A percentile compares a stretch with the other conserved stretches of the same genome.
Evolutionary conservation across 2,329 filamentous ascomycete genomes (phyloP).

Genomic region (Aspergillus hortae): DNA sequence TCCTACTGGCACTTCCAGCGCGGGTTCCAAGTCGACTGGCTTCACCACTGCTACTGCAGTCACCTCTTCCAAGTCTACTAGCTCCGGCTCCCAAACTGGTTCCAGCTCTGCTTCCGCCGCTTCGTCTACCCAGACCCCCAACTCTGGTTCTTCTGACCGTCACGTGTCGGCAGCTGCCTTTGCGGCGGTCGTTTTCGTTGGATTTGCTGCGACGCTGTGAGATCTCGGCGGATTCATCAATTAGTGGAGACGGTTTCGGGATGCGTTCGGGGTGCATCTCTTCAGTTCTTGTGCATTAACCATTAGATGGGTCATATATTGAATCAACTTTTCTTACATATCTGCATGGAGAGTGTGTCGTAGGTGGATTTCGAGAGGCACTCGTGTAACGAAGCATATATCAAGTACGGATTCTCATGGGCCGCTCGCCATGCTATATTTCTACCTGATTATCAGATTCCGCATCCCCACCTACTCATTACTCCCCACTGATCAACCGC

Average conservation of each 20-base stretch:
- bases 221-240: slow-evolving; percentile 3
- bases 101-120: slow-evolving; percentile 16
- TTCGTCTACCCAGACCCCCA: slow-evolving; percentile 18
- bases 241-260: background rate
- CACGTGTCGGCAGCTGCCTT: slow-evolving; percentile 36
- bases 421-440: too few species aligned
- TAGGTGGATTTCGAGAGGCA: background rate
- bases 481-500: too few species aligned
- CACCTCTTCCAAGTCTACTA: slow-evolving; percentile 12
- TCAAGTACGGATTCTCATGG: too few species aligned
- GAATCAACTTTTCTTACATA: slow-evolving; percentile 1
- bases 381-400: background rate
- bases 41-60: slow-evolving; percentile 11
- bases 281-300: slow-evolving; percentile 6
- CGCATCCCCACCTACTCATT: too few species aligned
- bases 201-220: slow-evolving; percentile 38
- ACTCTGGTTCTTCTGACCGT: slow-evolving; percentile 27
- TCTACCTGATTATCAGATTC: too few species aligned
- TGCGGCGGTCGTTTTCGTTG: slow-evolving; percentile 39
- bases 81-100: slow-evolving; percentile 14
- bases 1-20: slow-evolving; percentile 20
- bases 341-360: background rate
- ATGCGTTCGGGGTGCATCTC: slow-evolving; percentile 2
- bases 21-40: slow-evolving; percentile 8
- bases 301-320: slow-evolving; percentile 6